Evolutionary conservation across 2,329 filamentous ascomycete genomes (phyloP).

Genomic region (Penicillium thymicola): DNA sequence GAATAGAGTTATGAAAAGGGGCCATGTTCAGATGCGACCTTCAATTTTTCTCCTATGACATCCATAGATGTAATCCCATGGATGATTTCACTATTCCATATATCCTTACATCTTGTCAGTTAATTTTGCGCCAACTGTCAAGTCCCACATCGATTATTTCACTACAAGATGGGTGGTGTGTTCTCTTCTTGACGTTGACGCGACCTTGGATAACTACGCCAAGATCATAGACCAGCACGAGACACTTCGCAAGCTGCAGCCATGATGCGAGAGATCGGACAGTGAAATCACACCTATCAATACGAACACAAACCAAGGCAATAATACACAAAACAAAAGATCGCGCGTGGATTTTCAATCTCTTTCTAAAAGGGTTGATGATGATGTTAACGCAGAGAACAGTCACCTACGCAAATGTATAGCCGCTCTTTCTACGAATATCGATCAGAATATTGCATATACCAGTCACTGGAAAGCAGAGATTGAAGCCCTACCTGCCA

Average conservation of each 20-base stretch:
- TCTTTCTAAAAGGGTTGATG: not conserved
- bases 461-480: not conserved
- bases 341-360: too few species aligned
- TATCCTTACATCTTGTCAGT: not conserved
- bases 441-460: not conserved
- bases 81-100: not conserved
- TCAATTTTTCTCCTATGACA: not conserved
- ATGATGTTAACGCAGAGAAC: not conserved
- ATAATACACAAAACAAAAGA: not conserved
- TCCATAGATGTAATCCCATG: not conserved
- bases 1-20: not conserved
- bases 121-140: not conserved
- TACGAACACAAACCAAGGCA: too few species aligned
- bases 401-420: not conserved
- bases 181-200: not conserved
- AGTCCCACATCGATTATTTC: not conserved
- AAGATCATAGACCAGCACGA: too few species aligned
- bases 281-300: not conserved
- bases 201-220: too few species aligned
- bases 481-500: not conserved
- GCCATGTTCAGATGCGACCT: not conserved
- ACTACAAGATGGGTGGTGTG: not conserved
- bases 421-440: not conserved
- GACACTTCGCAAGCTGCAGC: too few species aligned
- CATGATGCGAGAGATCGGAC: not conserved